phyloP scores from a whole-genome alignment of 75 land plant genomes.

The Azolla pinnata region DNA sequence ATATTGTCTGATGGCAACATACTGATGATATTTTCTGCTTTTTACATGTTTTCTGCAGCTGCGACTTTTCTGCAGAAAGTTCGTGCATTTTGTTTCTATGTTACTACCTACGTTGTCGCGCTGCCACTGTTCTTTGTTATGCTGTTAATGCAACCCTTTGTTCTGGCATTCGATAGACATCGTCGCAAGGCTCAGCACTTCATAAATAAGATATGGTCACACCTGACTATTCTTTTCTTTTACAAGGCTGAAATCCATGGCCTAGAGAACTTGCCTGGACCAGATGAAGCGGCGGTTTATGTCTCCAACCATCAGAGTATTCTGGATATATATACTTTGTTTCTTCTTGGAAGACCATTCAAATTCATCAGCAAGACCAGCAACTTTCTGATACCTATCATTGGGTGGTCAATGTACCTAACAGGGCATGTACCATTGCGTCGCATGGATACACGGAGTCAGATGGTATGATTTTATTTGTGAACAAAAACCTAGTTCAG shows the following conservation, averaged over 20 bases:
- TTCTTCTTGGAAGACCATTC: conserved; percentile 75
- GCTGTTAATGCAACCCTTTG: conserved; percentile 77
- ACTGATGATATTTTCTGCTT: too few relatives aligned
- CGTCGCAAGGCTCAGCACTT: conserved; percentile 57
- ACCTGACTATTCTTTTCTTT: conserved; percentile 46
- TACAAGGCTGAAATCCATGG: conserved; percentile 63
- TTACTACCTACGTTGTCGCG: conserved; percentile 49
- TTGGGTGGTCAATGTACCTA: conserved; percentile 96
- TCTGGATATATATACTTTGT: conserved; percentile 75
- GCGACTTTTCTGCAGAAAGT: conserved; percentile 36
- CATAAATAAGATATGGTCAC: conserved; percentile 78
- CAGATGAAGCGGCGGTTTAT: conserved; percentile 76
- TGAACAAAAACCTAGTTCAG: too few relatives aligned
- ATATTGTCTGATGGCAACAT: too few relatives aligned
- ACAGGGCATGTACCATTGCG: conserved; percentile 76
- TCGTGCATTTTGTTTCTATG: conserved; percentile 69
- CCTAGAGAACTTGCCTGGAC: conserved; percentile 66
- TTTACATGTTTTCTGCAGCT: conserved; percentile 52
- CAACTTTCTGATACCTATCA: conserved; percentile 71
- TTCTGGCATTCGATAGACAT: conserved; percentile 63
- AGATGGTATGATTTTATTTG: conserved; percentile 68
- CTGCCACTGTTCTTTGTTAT: conserved; percentile 53
- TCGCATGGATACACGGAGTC: conserved; percentile 89
- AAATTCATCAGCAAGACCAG: conserved; percentile 96
- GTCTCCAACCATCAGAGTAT: conserved; percentile 96